Conservation (phyloP, 2,329 filamentous ascomycete species). For the Plenodomus biglobosus region DNA sequence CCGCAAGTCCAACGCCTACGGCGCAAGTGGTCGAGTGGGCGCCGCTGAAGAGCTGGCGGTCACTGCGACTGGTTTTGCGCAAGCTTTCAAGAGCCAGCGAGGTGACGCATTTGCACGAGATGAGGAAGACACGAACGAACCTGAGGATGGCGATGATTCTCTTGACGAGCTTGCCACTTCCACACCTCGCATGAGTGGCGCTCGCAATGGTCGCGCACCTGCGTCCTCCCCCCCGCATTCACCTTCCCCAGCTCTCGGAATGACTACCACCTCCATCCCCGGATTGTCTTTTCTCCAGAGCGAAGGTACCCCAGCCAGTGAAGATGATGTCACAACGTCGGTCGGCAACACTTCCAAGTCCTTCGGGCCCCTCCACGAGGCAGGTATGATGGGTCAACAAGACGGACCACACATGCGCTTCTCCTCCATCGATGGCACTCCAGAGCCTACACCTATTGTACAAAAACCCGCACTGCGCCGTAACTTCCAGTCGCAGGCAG, state of each 20-base stretch:
- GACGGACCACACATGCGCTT: neutral
- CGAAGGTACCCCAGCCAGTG: slow-evolving; percentile 21
- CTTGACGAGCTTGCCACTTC: slow-evolving; percentile 18
- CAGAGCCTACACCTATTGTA: neutral
- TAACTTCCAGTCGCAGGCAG: neutral
- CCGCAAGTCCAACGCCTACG: slow-evolving; percentile 42
- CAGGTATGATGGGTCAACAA: slow-evolving; percentile 29
- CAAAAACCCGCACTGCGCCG: neutral
- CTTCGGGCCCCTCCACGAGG: slow-evolving; percentile 37
- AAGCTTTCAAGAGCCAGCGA: slow-evolving; percentile 36
- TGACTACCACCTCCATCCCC: slow-evolving; percentile 6
- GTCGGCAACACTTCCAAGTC: slow-evolving; percentile 37
- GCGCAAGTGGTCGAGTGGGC: slow-evolving; percentile 37
- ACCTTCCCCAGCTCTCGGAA: slow-evolving; percentile 7
- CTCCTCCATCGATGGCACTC: neutral
- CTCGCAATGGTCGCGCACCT: slow-evolving; percentile 4
- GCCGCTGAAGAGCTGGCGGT: slow-evolving; percentile 33
- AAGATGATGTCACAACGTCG: slow-evolving; percentile 24
- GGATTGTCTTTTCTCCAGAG: slow-evolving; percentile 22
- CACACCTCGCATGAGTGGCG: slow-evolving; percentile 15
- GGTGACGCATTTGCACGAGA: slow-evolving; percentile 29
- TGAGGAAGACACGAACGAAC: slow-evolving; percentile 17
- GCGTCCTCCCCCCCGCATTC: slow-evolving; percentile 6
- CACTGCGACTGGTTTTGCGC: slow-evolving; percentile 33
- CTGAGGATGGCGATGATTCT: slow-evolving; percentile 12